Percentiles rank a stretch among this genome's conserved stretches.
These are phyloP conservation scores for Closterium sp. DNA, from an alignment of 139 green algal genomes.

Conservation along the genomic window DNA sequence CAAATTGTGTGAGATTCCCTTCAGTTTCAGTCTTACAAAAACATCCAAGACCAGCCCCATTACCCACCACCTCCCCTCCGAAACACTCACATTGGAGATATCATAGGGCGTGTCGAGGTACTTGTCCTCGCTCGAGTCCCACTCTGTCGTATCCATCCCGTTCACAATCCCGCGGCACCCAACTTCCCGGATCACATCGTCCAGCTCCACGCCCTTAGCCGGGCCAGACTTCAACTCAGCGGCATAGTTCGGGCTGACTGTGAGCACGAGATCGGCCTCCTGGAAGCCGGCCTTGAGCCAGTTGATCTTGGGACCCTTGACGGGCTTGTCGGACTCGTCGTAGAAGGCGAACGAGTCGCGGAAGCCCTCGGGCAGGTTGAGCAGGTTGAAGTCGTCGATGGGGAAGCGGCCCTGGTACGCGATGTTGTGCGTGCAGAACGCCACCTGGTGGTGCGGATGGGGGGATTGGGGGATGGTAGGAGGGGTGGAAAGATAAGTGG, in stretches of 20 bases:
- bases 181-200: slow-evolving; percentile 63
- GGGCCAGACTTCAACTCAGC: slow-evolving; percentile 77
- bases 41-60: too few relatives aligned
- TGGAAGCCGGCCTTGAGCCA: slow-evolving; percentile 92
- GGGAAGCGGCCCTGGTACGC: slow-evolving; percentile 94
- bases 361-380: slow-evolving; percentile 69
- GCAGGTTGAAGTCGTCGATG: slow-evolving; percentile 68
- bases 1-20: too few relatives aligned
- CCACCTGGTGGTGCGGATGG: slow-evolving; percentile 51
- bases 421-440: slow-evolving; percentile 96
- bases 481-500: too few relatives aligned
- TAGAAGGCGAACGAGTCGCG: slow-evolving; percentile 73
- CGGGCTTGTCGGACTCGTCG: slow-evolving; percentile 61
- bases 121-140: slow-evolving; percentile 92
- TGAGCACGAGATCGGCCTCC: slow-evolving; percentile 85
- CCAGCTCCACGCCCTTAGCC: slow-evolving; percentile 85
- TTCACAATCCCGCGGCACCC: slow-evolving; percentile 97
- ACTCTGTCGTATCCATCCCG: slow-evolving; percentile 95
- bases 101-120: slow-evolving; percentile 93
- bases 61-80: too few relatives aligned
- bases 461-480: too few relatives aligned
- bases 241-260: slow-evolving; percentile 96
- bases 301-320: slow-evolving; percentile 83
- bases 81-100: slow-evolving; percentile 57
- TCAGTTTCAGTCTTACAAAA: too few relatives aligned